Conservation (phyloP, 768 basidiomycete species). For the Ramaria sp. region DNA sequence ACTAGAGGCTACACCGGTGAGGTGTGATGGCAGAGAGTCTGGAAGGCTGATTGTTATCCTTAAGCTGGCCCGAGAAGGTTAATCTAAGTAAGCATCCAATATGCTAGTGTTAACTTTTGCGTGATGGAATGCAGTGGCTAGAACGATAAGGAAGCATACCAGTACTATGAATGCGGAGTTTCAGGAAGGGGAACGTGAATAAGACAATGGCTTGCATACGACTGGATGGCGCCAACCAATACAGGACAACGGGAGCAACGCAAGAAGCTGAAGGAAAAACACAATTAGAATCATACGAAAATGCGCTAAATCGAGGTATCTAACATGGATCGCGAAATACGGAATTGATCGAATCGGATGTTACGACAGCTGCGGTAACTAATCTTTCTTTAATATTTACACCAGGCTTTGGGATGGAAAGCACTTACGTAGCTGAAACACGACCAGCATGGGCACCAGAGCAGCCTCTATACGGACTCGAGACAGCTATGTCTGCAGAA, state of each 20-base stretch:
- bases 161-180: slow-evolving; percentile 4
- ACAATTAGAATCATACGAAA: slow-evolving; percentile 1
- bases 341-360: slow-evolving; percentile 30
- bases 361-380: slow-evolving; percentile 41
- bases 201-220: slow-evolving; percentile 15
- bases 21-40: not conserved
- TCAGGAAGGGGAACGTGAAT: not conserved
- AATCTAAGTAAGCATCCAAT: not conserved
- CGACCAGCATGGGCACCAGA: not conserved
- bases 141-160: slow-evolving; percentile 2
- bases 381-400: slow-evolving; percentile 3
- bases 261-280: slow-evolving; percentile 18
- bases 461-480: not conserved
- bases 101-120: not conserved
- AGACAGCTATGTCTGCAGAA: not conserved
- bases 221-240: slow-evolving; percentile 21
- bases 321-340: slow-evolving; percentile 26
- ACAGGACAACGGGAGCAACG: slow-evolving; percentile 18
- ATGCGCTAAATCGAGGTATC: slow-evolving; percentile 12
- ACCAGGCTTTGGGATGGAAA: not conserved
- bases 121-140: slow-evolving; percentile 3
- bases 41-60: not conserved
- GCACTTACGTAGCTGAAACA: slow-evolving; percentile 2
- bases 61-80: not conserved
- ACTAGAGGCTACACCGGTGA: not conserved